Evolutionary conservation across 345 rosid genomes (phyloP).

Genomic region (Salix caprea): DNA sequence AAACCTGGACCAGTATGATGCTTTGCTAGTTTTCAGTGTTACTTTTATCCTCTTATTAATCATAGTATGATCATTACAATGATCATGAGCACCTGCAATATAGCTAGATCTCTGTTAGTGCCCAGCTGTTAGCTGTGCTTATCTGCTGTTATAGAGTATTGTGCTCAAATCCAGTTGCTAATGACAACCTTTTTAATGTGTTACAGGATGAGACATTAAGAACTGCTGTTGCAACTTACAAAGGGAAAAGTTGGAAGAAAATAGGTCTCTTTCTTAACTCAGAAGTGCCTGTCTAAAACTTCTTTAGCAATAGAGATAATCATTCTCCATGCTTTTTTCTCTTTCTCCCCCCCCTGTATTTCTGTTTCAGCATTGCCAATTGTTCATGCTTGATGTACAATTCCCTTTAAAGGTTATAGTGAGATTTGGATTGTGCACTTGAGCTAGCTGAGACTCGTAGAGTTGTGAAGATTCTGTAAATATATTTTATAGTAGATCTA

Average conservation of each 20-base stretch:
- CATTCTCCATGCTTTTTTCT: background rate
- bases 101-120: background rate
- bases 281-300: slow-evolving; percentile 4
- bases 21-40: background rate
- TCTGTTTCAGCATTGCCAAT: background rate
- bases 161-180: background rate
- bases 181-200: background rate
- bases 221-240: slow-evolving; percentile 62
- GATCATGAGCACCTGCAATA: background rate
- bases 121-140: background rate
- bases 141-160: background rate
- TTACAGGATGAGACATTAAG: slow-evolving; percentile 84
- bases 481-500: background rate
- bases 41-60: background rate
- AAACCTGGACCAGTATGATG: background rate
- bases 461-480: background rate
- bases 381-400: no score
- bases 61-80: background rate
- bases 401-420: background rate
- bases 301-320: background rate
- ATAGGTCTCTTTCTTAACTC: slow-evolving; percentile 47
- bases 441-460: background rate
- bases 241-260: slow-evolving; percentile 90
- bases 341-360: no score
- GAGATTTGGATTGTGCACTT: background rate